These are phyloP conservation scores for Xerocomus minutiporus DNA, from an alignment of 1,284 basidiomycete genomes.

Conservation along the genomic window DNA sequence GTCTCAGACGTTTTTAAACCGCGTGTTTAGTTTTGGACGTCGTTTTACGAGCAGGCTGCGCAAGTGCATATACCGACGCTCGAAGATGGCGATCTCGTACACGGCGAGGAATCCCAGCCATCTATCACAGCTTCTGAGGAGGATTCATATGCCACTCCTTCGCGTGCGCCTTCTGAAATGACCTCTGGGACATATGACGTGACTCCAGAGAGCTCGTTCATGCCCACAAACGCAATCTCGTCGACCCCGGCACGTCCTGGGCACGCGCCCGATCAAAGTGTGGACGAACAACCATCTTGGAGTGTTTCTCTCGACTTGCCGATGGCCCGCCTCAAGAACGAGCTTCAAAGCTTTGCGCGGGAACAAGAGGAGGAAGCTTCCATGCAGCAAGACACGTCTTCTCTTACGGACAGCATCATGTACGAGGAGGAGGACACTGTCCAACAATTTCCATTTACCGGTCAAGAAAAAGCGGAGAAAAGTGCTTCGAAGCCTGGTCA, in stretches of 20 bases:
- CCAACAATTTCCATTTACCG: conserved; percentile 27
- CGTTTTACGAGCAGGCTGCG: conserved; percentile 90
- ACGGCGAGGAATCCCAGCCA: conserved; percentile 43
- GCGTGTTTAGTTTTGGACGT: conserved; percentile 79
- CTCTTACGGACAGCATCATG: conserved; percentile 24
- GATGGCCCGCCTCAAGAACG: conserved; percentile 65
- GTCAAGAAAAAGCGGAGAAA: conserved; percentile 47
- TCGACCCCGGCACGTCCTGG: conserved; percentile 65
- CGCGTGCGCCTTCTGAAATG: conserved; percentile 13
- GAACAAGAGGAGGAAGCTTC: conserved; percentile 34
- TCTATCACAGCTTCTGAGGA: conserved; percentile 22
- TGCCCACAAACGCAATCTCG: conserved; percentile 64
- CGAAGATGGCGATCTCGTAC: conserved; percentile 56
- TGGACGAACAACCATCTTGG: conserved; percentile 57
- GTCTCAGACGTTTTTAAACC: background rate
- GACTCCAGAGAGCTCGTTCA: conserved; percentile 64
- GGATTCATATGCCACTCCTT: conserved; percentile 18
- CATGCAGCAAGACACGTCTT: conserved; percentile 14
- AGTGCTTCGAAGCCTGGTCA: conserved; percentile 40
- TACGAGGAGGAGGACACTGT: conserved; percentile 34
- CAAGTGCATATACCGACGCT: conserved; percentile 75
- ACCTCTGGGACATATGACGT: conserved; percentile 33
- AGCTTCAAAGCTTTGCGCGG: conserved; percentile 55
- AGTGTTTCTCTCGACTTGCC: conserved; percentile 69
- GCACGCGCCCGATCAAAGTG: conserved; percentile 35